Base-by-base conservation (phyloP, 345 rosid genomes). In the Trapa incisa region DNA sequence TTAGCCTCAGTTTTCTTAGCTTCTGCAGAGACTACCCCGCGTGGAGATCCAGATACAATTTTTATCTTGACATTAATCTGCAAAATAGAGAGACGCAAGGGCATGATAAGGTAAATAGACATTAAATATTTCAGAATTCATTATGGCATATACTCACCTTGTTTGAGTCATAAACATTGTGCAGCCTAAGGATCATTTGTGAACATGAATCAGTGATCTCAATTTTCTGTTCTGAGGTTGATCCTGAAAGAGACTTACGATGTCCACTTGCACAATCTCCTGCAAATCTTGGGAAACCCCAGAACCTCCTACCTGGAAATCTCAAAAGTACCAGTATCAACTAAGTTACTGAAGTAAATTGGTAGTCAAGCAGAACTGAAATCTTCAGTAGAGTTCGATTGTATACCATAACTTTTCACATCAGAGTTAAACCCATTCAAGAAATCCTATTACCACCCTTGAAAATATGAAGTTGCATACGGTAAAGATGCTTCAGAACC, bases 181-280 rank as follows among this genome's bases (percentile, higher is more conserved):
- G 98, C 61, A 91, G 96, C 85, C 85, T 97, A 72, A 95, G 96
- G 63, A 95, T 89, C 99, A 95, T 89, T 69, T 91, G 99, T 43
- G 99, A 95, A 81, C 96, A 95, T 7, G 88, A 80, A 79, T 95
- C 97, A 0, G 92, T 89, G 36, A 91, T 87, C 65, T 91, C 99
- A 71, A 67, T 70, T 65, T 81, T 91, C 78, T 86, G 84, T 73
- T 89, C 97, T 8, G 87, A 72, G 71, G 73, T 81, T 71, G 99
- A 77, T 70, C 86, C 93, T 9, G 81, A 65, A 45, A 74, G 77
- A 63, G 91, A 85, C 86, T 83, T 91, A 64, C 81, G 72, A 67
- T 88, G 82, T 68, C 93, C 89, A 76, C 78, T 89, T 53, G 99
- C 97, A 76, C 99, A 95, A 77, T 89, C 96, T 65, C 91, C 87